Evolutionary conservation across 345 rosid species (phyloP).

Genomic region (Heritiera littoralis): DNA sequence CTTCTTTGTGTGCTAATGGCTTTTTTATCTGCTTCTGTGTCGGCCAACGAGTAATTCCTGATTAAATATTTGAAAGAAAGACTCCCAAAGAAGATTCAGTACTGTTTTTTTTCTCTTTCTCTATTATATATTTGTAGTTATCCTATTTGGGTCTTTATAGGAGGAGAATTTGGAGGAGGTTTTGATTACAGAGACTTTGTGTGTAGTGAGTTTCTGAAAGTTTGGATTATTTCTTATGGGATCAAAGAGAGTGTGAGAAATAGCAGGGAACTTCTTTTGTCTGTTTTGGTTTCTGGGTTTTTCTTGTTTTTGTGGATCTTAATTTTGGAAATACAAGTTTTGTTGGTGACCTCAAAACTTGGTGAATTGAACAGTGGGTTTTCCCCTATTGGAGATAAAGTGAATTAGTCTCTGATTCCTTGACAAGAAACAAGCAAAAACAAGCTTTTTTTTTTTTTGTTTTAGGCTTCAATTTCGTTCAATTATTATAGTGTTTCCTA

Average conservation of each 20-base stretch:
- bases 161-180: constrained; percentile 16
- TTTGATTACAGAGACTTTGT: constrained; percentile 22
- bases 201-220: constrained; percentile 19
- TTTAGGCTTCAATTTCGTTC: not conserved
- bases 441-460: not conserved
- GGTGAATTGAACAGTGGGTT: constrained; percentile 18
- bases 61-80: constrained; percentile 42
- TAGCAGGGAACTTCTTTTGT: not conserved
- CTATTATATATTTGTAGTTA: not conserved
- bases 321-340: not conserved
- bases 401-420: not conserved
- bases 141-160: constrained; percentile 14
- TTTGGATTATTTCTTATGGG: not conserved
- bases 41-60: constrained; percentile 46
- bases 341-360: not conserved
- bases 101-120: not conserved
- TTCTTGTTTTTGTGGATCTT: constrained; percentile 4
- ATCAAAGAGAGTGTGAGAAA: constrained; percentile 11
- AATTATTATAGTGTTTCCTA: not conserved
- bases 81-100: constrained; percentile 32
- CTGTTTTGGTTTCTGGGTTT: constrained; percentile 6
- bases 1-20: constrained; percentile 20
- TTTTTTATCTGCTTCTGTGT: constrained; percentile 48
- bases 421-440: not conserved
- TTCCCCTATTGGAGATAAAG: not conserved